Evolutionary conservation across 2,329 filamentous ascomycete species (phyloP).

Genomic region (Claviceps sp.): DNA sequence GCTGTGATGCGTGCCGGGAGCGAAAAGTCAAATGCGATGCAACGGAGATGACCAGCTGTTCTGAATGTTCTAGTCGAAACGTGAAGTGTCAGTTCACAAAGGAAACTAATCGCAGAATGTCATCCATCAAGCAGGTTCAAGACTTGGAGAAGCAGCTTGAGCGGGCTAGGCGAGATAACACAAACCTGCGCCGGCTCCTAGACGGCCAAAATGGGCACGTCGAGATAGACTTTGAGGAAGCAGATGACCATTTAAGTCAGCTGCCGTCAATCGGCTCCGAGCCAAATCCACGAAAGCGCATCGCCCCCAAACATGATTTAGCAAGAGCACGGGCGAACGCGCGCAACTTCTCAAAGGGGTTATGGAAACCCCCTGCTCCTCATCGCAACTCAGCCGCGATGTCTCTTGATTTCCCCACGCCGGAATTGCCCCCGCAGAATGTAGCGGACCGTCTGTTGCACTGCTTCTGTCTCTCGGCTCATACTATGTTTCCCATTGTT

Average conservation of each 20-base stretch:
- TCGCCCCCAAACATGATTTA: constrained; percentile 53
- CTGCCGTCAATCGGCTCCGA: constrained; percentile 54
- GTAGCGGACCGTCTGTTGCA: constrained; percentile 59
- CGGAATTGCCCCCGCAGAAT: constrained; percentile 56
- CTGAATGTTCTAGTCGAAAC: constrained; percentile 90
- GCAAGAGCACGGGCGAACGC: constrained; percentile 60
- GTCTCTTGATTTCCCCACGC: constrained; percentile 38
- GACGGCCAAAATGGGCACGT: constrained; percentile 35
- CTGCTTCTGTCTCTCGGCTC: constrained; percentile 63
- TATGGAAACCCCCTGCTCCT: constrained; percentile 65
- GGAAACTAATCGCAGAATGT: constrained; percentile 97
- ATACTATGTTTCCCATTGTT: constrained; percentile 70
- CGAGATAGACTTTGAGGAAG: constrained; percentile 33
- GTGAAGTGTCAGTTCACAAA: constrained; percentile 99
- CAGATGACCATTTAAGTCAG: constrained; percentile 37
- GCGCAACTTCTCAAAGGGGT: constrained; percentile 57
- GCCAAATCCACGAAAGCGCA: constrained; percentile 48
- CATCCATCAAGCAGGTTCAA: constrained; percentile 97
- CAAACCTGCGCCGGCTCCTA: constrained; percentile 54
- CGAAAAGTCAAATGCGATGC: constrained; percentile 83
- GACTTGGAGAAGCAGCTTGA: constrained; percentile 88
- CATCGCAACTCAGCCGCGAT: constrained; percentile 41
- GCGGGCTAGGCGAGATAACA: constrained; percentile 67
- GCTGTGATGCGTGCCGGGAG: constrained; percentile 92
- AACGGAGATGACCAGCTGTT: constrained; percentile 90